These are phyloP conservation scores for Leccinum barrowsii DNA, from an alignment of 768 basidiomycete species.

Conservation along the genomic window DNA sequence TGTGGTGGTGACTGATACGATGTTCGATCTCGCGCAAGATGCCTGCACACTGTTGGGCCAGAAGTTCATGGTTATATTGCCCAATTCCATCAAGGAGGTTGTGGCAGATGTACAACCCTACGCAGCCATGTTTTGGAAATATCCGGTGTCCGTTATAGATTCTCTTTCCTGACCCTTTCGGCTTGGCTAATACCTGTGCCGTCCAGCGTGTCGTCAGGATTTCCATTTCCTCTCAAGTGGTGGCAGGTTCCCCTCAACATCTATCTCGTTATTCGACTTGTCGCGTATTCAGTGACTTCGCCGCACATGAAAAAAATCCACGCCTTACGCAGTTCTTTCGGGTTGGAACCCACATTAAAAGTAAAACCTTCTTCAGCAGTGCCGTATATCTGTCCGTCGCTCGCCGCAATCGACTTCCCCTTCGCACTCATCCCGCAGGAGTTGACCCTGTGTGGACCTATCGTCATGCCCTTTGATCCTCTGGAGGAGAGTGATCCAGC, in stretches of 20 bases:
- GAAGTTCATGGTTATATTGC: slow-evolving; percentile 3
- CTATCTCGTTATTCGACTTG: not conserved
- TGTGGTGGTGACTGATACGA: not conserved
- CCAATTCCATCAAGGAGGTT: not conserved
- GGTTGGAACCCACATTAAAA: not conserved
- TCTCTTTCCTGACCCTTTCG: not conserved
- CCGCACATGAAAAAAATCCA: not conserved
- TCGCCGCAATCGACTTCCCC: slow-evolving; percentile 2
- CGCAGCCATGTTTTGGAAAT: slow-evolving; percentile 7
- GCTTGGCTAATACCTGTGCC: not conserved
- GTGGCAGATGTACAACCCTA: not conserved
- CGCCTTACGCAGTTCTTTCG: slow-evolving; percentile 1
- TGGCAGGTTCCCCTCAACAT: slow-evolving; percentile 8
- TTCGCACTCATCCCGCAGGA: slow-evolving; percentile 5
- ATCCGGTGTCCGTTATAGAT: not conserved
- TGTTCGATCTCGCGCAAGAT: slow-evolving; percentile 2
- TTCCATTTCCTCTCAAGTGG: slow-evolving; percentile 14
- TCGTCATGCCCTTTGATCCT: not conserved
- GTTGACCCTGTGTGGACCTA: slow-evolving; percentile 7
- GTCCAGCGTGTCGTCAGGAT: slow-evolving; percentile 6
- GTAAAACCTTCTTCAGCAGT: not conserved
- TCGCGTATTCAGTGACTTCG: not conserved
- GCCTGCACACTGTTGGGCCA: slow-evolving; percentile 7
- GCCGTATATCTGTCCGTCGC: slow-evolving; percentile 1
- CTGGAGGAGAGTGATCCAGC: too few relatives aligned